phyloP scores from a whole-genome alignment of 2,329 filamentous ascomycete genomes.

The Colletotrichum lini region DNA sequence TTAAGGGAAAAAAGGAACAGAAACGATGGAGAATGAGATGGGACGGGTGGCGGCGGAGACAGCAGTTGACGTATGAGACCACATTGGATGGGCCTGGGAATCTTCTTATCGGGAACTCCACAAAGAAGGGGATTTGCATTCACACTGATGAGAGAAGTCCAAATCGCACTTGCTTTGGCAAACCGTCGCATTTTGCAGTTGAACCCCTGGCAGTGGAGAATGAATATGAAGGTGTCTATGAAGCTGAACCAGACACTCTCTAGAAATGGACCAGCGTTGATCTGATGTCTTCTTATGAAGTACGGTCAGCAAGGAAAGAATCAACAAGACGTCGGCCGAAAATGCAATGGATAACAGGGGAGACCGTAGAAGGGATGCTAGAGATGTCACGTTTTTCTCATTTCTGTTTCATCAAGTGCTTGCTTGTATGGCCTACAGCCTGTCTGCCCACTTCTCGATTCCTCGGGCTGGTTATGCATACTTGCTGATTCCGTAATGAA shows the following conservation, averaged over 20 bases:
- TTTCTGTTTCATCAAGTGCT: neutral
- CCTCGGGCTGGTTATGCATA: neutral
- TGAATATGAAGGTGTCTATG: no score
- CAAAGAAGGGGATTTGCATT: slow-evolving; percentile 3
- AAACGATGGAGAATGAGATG: slow-evolving; percentile 11
- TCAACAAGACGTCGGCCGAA: neutral
- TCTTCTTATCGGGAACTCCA: slow-evolving; percentile 34
- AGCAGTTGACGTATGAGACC: slow-evolving; percentile 19
- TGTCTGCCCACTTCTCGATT: neutral
- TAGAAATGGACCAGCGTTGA: neutral
- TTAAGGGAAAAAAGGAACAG: neutral
- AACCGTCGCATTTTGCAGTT: no score
- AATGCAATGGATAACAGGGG: neutral
- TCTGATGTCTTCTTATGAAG: neutral
- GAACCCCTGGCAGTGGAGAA: no score
- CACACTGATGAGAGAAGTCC: neutral
- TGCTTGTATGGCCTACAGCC: neutral
- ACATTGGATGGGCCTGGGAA: slow-evolving; percentile 14
- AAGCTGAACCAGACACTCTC: no score
- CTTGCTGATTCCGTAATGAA: neutral
- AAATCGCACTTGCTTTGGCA: neutral
- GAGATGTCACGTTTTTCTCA: neutral
- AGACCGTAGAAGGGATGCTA: neutral
- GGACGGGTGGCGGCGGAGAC: slow-evolving; percentile 23
- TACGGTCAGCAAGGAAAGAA: neutral